Conservation (phyloP, 768 basidiomycete species). For the Fomitopsis pulvina region DNA sequence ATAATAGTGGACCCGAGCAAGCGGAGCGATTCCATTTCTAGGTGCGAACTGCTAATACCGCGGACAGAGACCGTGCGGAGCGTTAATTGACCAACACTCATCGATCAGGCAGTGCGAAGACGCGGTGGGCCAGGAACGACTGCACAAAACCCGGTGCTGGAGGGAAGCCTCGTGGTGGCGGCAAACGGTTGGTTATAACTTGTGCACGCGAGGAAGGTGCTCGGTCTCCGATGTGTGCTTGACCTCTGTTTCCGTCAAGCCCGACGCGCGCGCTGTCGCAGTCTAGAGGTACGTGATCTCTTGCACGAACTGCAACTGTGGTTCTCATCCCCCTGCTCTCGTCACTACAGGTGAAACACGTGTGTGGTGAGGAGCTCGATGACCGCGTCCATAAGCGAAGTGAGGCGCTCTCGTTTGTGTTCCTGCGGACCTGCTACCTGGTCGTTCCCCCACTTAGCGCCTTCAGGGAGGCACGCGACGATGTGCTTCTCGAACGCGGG, state of each 20-base stretch:
- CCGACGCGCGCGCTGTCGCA: slow-evolving; percentile 9
- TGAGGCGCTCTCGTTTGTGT: slow-evolving; percentile 4
- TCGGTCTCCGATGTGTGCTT: slow-evolving; percentile 8
- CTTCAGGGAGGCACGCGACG: slow-evolving; percentile 4
- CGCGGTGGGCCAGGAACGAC: slow-evolving; percentile 7
- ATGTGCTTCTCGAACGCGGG: slow-evolving; percentile 9
- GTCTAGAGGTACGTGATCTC: slow-evolving; percentile 12
- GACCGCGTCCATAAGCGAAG: slow-evolving; percentile 6
- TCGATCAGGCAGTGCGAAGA: slow-evolving; percentile 4
- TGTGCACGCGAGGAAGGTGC: slow-evolving; percentile 9
- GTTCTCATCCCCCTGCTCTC: background rate
- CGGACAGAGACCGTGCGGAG: background rate
- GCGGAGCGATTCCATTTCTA: background rate
- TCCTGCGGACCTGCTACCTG: slow-evolving; percentile 5
- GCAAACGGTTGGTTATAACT: slow-evolving; percentile 2
- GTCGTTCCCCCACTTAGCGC: slow-evolving; percentile 9
- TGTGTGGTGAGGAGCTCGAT: slow-evolving; percentile 4
- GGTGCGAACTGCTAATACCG: slow-evolving; percentile 12
- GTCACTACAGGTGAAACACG: background rate
- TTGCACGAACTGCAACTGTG: slow-evolving; percentile 6
- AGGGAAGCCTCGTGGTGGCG: slow-evolving; percentile 8
- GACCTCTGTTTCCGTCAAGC: slow-evolving; percentile 9
- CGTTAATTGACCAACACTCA: background rate
- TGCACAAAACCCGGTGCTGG: slow-evolving; percentile 9
- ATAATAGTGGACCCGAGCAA: background rate